A percentile compares a stretch with the other conserved stretches of the same genome.
Evolutionary conservation across 1,284 basidiomycete genomes (phyloP).

Genomic region (Malassezia obtusa): DNA sequence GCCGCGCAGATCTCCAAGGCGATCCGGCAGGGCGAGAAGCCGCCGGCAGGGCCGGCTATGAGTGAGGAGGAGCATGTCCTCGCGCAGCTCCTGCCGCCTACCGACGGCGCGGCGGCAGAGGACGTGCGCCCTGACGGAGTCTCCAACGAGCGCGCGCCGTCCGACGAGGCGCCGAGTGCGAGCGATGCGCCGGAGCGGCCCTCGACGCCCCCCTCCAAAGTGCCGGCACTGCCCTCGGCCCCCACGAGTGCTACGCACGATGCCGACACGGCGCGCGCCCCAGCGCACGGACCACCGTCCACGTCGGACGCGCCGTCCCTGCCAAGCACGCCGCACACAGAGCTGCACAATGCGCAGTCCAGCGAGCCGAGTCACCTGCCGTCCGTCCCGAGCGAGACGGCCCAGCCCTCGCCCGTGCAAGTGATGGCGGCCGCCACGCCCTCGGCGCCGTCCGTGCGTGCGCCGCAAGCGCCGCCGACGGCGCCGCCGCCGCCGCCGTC

Average conservation of each 20-base stretch:
- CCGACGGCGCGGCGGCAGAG: too few species aligned
- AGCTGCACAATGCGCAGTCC: too few species aligned
- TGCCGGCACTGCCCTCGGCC: not conserved
- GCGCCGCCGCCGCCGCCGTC: not conserved
- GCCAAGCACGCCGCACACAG: slow-evolving; percentile 60
- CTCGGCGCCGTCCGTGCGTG: not conserved
- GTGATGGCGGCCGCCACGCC: slow-evolving; percentile 50
- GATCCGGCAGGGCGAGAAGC: slow-evolving; percentile 59
- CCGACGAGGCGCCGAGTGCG: not conserved
- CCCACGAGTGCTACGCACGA: not conserved
- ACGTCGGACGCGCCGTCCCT: slow-evolving; percentile 56
- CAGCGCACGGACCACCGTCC: not conserved
- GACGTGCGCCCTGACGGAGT: too few species aligned
- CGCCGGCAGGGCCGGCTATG: slow-evolving; percentile 24
- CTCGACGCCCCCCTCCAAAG: not conserved
- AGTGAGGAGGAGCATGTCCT: slow-evolving; percentile 15
- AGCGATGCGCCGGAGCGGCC: not conserved
- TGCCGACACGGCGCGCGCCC: not conserved
- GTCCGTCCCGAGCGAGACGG: not conserved
- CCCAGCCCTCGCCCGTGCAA: slow-evolving; percentile 49
- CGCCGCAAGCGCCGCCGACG: not conserved
- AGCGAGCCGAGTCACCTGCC: not conserved
- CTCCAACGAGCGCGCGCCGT: not conserved
- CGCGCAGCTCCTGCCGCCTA: not conserved
- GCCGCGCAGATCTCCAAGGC: slow-evolving; percentile 79